These are phyloP conservation scores for Trifolium pratense DNA, from an alignment of 306 rosid genomes.

Conservation along the genomic window DNA sequence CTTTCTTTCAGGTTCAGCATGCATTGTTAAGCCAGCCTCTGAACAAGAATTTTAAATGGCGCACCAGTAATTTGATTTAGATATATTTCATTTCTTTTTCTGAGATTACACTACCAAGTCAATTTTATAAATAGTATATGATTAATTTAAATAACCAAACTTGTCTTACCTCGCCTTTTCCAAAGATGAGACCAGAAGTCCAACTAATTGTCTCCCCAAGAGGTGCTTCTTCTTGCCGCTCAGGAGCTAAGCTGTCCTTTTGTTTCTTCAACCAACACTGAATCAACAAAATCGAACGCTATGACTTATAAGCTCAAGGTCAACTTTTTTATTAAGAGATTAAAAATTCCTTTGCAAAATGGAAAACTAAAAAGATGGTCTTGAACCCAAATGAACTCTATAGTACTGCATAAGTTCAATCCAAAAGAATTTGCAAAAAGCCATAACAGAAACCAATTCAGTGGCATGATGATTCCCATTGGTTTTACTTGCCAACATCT, in stretches of 20 bases:
- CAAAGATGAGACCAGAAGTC: conserved; percentile 96
- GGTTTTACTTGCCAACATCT: not conserved
- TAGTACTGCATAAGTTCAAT: conserved; percentile 8
- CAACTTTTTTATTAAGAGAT: not conserved
- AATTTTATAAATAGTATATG: conserved; percentile 17
- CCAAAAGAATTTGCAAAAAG: conserved; percentile 13
- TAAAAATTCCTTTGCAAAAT: not conserved
- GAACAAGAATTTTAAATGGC: conserved; percentile 21
- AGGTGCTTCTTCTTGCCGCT: conserved; percentile 49
- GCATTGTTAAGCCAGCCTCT: conserved; percentile 29
- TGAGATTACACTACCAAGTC: conserved; percentile 2
- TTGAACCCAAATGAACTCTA: conserved; percentile 6
- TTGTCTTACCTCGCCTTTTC: conserved; percentile 79
- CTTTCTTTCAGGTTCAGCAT: conserved; percentile 25
- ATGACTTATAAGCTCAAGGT: not conserved
- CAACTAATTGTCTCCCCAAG: conserved; percentile 57
- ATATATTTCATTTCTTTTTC: not conserved
- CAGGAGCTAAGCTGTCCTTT: conserved; percentile 79
- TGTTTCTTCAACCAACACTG: conserved; percentile 99
- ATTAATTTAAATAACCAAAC: not conserved
- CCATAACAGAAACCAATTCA: conserved; percentile 12
- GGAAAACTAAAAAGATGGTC: not conserved
- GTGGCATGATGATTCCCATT: not conserved
- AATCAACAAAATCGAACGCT: conserved; percentile 27
- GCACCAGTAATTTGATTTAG: conserved; percentile 20